These are phyloP conservation scores for Agaricus sinodeliciosus DNA, from an alignment of 768 basidiomycete species.

Conservation along the genomic window DNA sequence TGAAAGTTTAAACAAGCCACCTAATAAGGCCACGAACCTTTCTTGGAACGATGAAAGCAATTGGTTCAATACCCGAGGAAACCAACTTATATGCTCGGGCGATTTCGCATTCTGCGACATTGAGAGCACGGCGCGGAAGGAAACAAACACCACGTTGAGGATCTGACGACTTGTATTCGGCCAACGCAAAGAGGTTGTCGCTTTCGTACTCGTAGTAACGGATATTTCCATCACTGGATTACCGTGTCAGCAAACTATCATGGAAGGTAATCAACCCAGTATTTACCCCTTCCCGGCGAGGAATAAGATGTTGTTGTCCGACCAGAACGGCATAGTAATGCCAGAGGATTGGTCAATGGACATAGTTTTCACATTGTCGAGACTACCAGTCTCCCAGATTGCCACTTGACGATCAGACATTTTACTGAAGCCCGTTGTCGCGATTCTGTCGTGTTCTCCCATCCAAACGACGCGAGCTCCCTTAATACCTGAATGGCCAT, in stretches of 20 bases:
- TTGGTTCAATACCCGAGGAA: constrained; percentile 71
- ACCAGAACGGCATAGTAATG: constrained; percentile 97
- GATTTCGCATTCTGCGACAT: constrained; percentile 89
- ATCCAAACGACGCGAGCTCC: constrained; percentile 86
- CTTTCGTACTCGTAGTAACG: constrained; percentile 96
- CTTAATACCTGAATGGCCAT: constrained; percentile 93
- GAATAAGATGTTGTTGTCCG: constrained; percentile 88
- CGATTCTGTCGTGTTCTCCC: constrained; percentile 83
- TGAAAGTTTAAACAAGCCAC: neutral
- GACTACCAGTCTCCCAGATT: constrained; percentile 81
- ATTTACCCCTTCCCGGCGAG: constrained; percentile 87
- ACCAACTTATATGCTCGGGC: constrained; percentile 89
- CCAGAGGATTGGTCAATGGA: constrained; percentile 87
- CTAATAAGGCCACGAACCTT: constrained; percentile 48
- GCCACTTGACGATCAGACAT: constrained; percentile 92
- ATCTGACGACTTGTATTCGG: constrained; percentile 84
- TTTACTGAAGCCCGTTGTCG: constrained; percentile 94
- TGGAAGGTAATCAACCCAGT: neutral
- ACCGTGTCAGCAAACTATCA: neutral
- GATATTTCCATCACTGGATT: constrained; percentile 84
- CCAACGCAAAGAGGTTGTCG: constrained; percentile 68
- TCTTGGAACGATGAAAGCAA: constrained; percentile 92
- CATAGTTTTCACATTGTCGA: constrained; percentile 72
- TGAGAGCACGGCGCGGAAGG: constrained; percentile 87
- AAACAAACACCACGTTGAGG: constrained; percentile 98